Base-by-base conservation (phyloP, 2,329 filamentous ascomycete genomes). In the Calonectria crousiana region DNA sequence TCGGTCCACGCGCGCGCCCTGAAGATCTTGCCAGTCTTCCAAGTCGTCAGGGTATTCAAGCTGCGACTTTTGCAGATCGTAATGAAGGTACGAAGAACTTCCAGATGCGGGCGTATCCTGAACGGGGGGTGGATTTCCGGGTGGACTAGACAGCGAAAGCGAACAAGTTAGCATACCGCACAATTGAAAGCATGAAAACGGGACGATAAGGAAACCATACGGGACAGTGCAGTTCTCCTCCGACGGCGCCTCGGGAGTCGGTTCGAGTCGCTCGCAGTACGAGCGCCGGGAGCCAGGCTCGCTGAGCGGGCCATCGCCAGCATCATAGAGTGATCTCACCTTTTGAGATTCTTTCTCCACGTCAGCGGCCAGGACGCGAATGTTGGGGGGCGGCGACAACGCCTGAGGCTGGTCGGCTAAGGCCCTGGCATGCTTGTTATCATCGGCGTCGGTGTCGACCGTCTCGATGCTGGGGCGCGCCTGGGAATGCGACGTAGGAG, bases 21-120 rank as follows among this genome's bases (percentile, higher is more conserved):
- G 85, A 3, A 94, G 85, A 77, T 93, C 90, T 78, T 93, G 90
- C 92, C 91, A 93, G 79, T 94, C 92, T 81, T 94, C 92, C 26
- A 93, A 85, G 20, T 91, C 90, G 60, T 91, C 90, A 18, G 90
- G 90, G 51, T 89, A 83, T 79, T 91, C 89, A 74, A 87, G 86
- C 64, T 84, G 84, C 78, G 82, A 81, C 74, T 84, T 81, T 67
- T 79, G 44, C 60, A 78, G 79, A 67, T 87, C 87, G 83, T 80
- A 88, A 85, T 77, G 83, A 77, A 83, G 85, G 74, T 85, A 86
- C 78, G 83, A 87, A 76, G 85, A 87, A 83, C 83, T 87, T 84
- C 80, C 85, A 83, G 85, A 87, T 76, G 80, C 83, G 80, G 84
- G 84, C 76, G 84, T 84, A 80, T 76, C 82, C 80, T 81, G 84